Evolutionary conservation across 1,284 basidiomycete genomes (phyloP).

Genomic region (Xerocomus amazonicus): DNA sequence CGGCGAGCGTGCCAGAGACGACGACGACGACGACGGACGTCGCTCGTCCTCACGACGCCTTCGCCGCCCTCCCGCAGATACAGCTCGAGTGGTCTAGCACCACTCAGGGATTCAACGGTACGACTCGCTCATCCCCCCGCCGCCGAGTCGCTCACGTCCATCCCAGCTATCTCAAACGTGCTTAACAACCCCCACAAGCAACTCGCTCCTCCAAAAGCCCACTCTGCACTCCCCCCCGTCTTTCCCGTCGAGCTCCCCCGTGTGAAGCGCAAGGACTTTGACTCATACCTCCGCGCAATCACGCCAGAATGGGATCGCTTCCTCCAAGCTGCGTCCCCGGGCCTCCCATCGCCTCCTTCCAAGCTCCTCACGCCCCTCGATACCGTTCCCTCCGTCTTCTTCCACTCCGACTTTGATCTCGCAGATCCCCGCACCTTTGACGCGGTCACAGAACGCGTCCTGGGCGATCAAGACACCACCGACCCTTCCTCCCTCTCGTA

Average conservation of each 20-base stretch:
- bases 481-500: slow-evolving; percentile 62
- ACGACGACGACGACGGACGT: slow-evolving; percentile 42
- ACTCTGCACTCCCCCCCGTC: slow-evolving; percentile 72
- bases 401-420: slow-evolving; percentile 79
- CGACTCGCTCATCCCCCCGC: slow-evolving; percentile 19
- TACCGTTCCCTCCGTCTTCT: slow-evolving; percentile 80
- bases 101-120: slow-evolving; percentile 77
- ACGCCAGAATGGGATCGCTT: slow-evolving; percentile 76
- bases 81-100: slow-evolving; percentile 67
- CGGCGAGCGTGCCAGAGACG: slow-evolving; percentile 64
- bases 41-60: slow-evolving; percentile 50
- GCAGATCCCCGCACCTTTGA: slow-evolving; percentile 82
- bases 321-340: slow-evolving; percentile 48
- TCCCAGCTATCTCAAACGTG: slow-evolving; percentile 65
- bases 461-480: slow-evolving; percentile 34
- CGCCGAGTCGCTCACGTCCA: slow-evolving; percentile 2
- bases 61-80: slow-evolving; percentile 41
- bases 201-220: slow-evolving; percentile 81
- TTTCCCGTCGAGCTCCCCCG: slow-evolving; percentile 72
- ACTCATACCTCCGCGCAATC: slow-evolving; percentile 74
- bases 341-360: slow-evolving; percentile 34
- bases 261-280: slow-evolving; percentile 81
- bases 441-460: slow-evolving; percentile 65
- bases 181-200: slow-evolving; percentile 84
- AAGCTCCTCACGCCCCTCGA: slow-evolving; percentile 67